A percentile compares a stretch with the other conserved stretches of the same genome.
phyloP scores from a whole-genome alignment of 2,329 filamentous ascomycete genomes.

The Truncatella angustata region DNA sequence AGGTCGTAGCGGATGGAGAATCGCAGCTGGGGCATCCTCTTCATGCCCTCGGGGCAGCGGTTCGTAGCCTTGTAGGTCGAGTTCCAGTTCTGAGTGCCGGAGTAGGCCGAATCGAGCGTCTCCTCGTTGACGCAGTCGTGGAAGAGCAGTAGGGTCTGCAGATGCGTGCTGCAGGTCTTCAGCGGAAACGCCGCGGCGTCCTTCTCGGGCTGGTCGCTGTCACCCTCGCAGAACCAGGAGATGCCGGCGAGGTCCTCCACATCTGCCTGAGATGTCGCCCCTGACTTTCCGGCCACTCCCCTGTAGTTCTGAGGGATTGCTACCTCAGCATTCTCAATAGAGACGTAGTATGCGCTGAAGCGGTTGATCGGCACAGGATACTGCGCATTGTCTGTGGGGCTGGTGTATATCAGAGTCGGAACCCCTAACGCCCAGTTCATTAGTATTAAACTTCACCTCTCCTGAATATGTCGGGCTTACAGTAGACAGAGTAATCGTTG shows the following conservation, averaged over 20 bases:
- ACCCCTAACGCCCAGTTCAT: background rate
- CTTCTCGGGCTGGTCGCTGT: slow-evolving; percentile 33
- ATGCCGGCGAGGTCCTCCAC: slow-evolving; percentile 19
- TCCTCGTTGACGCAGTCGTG: slow-evolving; percentile 37
- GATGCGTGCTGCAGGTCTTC: slow-evolving; percentile 63
- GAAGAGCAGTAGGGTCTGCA: slow-evolving; percentile 52
- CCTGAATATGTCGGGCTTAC: background rate
- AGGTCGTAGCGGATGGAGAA: slow-evolving; percentile 43
- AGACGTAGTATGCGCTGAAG: slow-evolving; percentile 21
- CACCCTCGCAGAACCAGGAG: slow-evolving; percentile 21
- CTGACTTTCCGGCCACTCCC: slow-evolving; percentile 36
- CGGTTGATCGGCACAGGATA: slow-evolving; percentile 24
- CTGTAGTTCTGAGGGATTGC: slow-evolving; percentile 19
- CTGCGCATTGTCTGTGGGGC: slow-evolving; percentile 41
- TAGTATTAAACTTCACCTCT: background rate
- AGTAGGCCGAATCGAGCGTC: slow-evolving; percentile 25
- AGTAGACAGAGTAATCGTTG: slow-evolving; percentile 28
- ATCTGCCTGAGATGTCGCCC: slow-evolving; percentile 38
- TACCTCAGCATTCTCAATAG: slow-evolving; percentile 17
- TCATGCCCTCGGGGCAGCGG: slow-evolving; percentile 36
- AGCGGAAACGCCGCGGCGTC: slow-evolving; percentile 71
- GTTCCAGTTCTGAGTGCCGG: slow-evolving; percentile 23
- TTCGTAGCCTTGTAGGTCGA: slow-evolving; percentile 15
- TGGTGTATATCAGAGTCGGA: slow-evolving; percentile 16
- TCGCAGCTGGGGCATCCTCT: slow-evolving; percentile 40